Evolutionary conservation across 192 early-diverging fungal genomes (phyloP).

Genomic region (Lunasporangiospora selenospora): DNA sequence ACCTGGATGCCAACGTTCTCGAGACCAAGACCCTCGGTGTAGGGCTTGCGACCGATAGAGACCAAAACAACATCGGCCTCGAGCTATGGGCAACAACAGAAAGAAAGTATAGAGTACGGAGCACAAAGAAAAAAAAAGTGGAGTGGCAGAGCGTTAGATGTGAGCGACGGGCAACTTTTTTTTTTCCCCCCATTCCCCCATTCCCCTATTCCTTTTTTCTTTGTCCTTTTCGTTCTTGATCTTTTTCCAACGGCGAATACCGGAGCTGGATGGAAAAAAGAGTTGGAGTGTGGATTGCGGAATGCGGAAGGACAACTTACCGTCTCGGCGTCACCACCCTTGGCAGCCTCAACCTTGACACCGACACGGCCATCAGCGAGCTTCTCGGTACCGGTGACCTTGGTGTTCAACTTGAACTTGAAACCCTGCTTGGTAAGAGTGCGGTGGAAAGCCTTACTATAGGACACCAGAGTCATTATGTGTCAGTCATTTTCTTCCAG

Average conservation of each 20-base stretch:
- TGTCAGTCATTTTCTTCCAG: neutral
- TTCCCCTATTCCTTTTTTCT: no score
- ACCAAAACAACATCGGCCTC: conserved; percentile 93
- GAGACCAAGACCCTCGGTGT: conserved; percentile 91
- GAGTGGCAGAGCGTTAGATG: no score
- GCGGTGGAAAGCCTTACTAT: conserved; percentile 89
- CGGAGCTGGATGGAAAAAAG: no score
- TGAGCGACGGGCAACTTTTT: no score
- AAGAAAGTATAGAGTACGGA: no score
- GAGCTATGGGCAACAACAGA: conserved; percentile 57
- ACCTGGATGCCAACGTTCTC: conserved; percentile 91
- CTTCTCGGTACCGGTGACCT: conserved; percentile 89
- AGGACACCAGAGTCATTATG: neutral
- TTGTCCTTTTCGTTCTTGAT: no score
- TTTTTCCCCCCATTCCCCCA: no score
- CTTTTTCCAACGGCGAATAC: no score
- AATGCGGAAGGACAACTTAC: conserved; percentile 52
- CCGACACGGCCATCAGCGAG: conserved; percentile 85
- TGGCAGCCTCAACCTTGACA: conserved; percentile 91
- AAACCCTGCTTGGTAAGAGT: conserved; percentile 94
- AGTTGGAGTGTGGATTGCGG: no score
- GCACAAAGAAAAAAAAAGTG: no score
- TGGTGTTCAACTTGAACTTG: conserved; percentile 98
- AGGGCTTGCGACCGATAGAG: conserved; percentile 94
- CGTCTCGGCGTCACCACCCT: conserved; percentile 80